Base-by-base conservation (phyloP, 352 stramenopile species). In the Phytophthora podocarpi region DNA sequence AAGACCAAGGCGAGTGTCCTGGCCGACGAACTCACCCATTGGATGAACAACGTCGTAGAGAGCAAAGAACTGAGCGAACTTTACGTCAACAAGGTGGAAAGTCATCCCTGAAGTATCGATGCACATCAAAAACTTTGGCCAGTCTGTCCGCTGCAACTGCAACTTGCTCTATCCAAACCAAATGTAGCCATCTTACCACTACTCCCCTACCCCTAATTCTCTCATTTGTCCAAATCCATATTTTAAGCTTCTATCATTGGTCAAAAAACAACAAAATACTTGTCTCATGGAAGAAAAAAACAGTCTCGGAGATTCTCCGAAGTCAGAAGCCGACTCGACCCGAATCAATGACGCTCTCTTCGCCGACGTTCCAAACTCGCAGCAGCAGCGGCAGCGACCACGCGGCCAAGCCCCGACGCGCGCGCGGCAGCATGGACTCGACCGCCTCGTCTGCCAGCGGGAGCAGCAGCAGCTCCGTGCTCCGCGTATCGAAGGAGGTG, bases 401-500 rank as follows among this genome's bases (percentile, higher is more conserved):
- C 26, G 40, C 48, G 34, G 35, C 62, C 26, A 76, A 76, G 46
- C 46, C 51, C 20, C 67, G 66, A 30, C 73, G 63, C 47, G 58
- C 42, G 4, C 70, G 67, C n/a, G 70, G 60, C 28, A 78, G 70
- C 30, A 53, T 71, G 30, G 72, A 64, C 56, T 80, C 71, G 0
- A 74, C 64, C 1, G 21, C 50, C 1, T 71, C 70, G 1, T 70
- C 63, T 12, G 12, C 36, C 28, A 62, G 54, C 18, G 52, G 52
- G 6, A 76, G 63, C 30, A 24, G 36, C 40, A 72, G 63, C 46
- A 71, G 59, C 51, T 59, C 62, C n/a, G 79, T 89, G 49, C 71
- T 89, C 15, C 80, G 83, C 42, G 80, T 92, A 36, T 76, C 70
- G 12, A 79, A 72, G 48, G 85, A 93, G 63, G 71, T 90, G 23